phyloP scores from a whole-genome alignment of 371 early-diverging fungal species.

The Haplosporangium sp. region DNA sequence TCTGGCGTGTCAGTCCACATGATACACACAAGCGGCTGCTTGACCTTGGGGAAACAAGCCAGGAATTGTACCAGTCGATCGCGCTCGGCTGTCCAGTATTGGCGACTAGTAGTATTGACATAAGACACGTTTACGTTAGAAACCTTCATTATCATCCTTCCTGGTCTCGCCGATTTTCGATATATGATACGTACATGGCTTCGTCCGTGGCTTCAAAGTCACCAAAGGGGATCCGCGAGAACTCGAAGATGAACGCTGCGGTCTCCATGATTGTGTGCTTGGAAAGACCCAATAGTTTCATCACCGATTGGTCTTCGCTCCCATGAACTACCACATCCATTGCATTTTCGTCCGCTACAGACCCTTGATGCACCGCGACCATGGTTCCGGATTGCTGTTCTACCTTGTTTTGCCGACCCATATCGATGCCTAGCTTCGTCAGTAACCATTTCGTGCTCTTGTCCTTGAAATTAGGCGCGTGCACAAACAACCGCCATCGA shows the following conservation, averaged over 20 bases:
- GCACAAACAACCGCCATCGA: slow-evolving; percentile 37
- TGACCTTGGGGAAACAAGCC: slow-evolving; percentile 43
- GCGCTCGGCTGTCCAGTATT: slow-evolving; percentile 32
- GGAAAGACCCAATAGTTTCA: slow-evolving; percentile 28
- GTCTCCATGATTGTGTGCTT: slow-evolving; percentile 38
- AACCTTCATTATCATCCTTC: background rate
- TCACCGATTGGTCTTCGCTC: slow-evolving; percentile 30
- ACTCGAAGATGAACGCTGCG: slow-evolving; percentile 42
- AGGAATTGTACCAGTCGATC: slow-evolving; percentile 34
- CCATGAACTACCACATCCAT: slow-evolving; percentile 49
- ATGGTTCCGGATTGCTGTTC: slow-evolving; percentile 40
- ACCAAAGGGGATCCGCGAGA: slow-evolving; percentile 31
- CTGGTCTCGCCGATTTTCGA: background rate
- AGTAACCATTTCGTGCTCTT: slow-evolving; percentile 38
- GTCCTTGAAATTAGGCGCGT: slow-evolving; percentile 30
- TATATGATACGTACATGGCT: slow-evolving; percentile 23
- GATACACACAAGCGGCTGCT: slow-evolving; percentile 52
- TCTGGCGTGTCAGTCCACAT: slow-evolving; percentile 26
- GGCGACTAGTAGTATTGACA: slow-evolving; percentile 10
- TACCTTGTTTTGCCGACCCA: slow-evolving; percentile 22
- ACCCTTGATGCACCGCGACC: slow-evolving; percentile 25
- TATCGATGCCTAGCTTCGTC: slow-evolving; percentile 38
- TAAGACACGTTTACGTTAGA: background rate
- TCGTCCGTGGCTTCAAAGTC: slow-evolving; percentile 23
- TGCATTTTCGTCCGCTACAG: background rate